A percentile compares a stretch with the other conserved stretches of the same genome.
phyloP scores from a whole-genome alignment of 768 basidiomycete species.

The Coprinopsis cinerea region DNA sequence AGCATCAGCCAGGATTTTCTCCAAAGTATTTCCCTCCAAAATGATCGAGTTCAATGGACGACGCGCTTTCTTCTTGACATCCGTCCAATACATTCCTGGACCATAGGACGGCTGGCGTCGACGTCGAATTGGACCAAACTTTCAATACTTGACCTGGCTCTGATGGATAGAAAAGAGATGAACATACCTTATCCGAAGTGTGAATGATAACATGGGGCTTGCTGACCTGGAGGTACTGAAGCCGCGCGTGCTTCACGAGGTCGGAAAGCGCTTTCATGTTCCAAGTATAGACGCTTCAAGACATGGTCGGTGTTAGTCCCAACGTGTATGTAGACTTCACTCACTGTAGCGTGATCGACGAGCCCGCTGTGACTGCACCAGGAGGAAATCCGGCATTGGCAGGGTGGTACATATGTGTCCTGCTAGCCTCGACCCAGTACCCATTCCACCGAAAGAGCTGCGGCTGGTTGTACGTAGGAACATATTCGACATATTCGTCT shows the following conservation, averaged over 20 bases:
- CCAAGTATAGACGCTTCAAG: constrained; percentile 35
- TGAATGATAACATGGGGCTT: constrained; percentile 39
- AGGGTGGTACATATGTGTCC: not conserved
- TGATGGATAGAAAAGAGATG: not conserved
- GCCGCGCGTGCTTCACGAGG: constrained; percentile 36
- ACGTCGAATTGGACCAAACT: constrained; percentile 1
- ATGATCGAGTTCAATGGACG: constrained; percentile 49
- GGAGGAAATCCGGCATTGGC: not conserved
- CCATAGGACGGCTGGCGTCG: constrained; percentile 36
- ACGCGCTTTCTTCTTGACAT: constrained; percentile 42
- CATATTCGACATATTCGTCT: constrained; percentile 27
- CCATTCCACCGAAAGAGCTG: constrained; percentile 38
- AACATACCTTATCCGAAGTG: constrained; percentile 25
- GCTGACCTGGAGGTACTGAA: constrained; percentile 34
- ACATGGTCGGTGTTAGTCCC: not conserved
- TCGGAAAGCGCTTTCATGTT: constrained; percentile 35
- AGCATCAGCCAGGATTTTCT: constrained; percentile 43
- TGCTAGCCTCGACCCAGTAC: constrained; percentile 31
- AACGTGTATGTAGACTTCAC: not conserved
- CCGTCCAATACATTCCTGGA: constrained; percentile 34
- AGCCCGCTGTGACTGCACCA: not conserved
- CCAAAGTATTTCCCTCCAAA: constrained; percentile 39
- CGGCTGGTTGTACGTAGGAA: constrained; percentile 31
- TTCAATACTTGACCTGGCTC: not conserved
- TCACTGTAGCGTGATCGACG: not conserved